A percentile compares a stretch with the other conserved stretches of the same genome.
Evolutionary conservation across 2,329 filamentous ascomycete genomes (phyloP).

Genomic region (Fusarium aywerte): DNA sequence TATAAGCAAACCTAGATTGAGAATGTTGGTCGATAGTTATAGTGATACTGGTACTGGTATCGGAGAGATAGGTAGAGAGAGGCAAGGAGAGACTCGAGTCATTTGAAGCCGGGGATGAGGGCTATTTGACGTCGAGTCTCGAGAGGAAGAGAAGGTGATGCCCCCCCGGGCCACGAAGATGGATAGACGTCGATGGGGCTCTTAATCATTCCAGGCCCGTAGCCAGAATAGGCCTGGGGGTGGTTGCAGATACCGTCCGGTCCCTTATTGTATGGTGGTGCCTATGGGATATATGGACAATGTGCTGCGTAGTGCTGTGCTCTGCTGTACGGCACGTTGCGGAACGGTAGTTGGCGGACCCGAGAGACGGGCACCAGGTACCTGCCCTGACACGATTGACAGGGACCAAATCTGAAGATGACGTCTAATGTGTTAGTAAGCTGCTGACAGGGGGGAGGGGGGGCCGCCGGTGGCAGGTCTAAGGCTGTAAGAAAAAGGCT

Average conservation of each 20-base stretch:
- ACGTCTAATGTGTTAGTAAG: conserved; percentile 44
- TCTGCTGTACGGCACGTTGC: conserved; percentile 1
- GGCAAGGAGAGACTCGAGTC: conserved; percentile 12
- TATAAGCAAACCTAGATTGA: not conserved
- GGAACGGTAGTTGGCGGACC: conserved; percentile 25
- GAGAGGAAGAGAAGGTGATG: conserved; percentile 27
- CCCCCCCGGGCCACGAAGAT: conserved; percentile 25
- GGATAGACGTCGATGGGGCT: conserved; percentile 34
- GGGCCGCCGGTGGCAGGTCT: not conserved
- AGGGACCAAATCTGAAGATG: conserved; percentile 31
- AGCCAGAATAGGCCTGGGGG: conserved; percentile 29
- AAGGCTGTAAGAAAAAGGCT: conserved; percentile 27
- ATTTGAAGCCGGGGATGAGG: conserved; percentile 28
- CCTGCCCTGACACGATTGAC: conserved; percentile 33
- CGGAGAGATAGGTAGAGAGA: not conserved
- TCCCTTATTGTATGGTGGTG: conserved; percentile 2
- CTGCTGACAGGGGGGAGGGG: conserved; percentile 37
- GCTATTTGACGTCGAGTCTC: conserved; percentile 35
- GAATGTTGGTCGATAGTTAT: conserved; percentile 8
- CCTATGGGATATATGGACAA: not conserved
- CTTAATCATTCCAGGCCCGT: conserved; percentile 24
- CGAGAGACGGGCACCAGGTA: conserved; percentile 21
- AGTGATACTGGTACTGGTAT: conserved; percentile 6
- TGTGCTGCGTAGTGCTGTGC: conserved; percentile 2
- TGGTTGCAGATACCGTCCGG: conserved; percentile 27